Base-by-base conservation (phyloP, 768 basidiomycete genomes). In the Lactifluus piperatus region DNA sequence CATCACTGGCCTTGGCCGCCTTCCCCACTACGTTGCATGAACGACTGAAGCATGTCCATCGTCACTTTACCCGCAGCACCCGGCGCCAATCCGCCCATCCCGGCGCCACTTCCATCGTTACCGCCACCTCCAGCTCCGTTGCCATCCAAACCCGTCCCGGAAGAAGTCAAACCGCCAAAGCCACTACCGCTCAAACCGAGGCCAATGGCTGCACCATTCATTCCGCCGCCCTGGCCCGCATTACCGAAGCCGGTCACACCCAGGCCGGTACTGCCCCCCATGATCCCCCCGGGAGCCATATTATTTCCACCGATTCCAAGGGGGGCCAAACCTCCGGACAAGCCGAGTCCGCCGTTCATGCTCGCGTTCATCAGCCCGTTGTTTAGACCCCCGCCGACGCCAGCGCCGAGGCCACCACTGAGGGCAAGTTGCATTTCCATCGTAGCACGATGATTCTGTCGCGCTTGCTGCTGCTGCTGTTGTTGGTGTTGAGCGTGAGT, bases 1-100 rank as follows among this genome's bases (percentile, higher is more conserved):
- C 30, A 3, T 55, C 53, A 50, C 36, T 55, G 27, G 2, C 61
- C 56, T 41, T 54, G 61, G 39, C 64, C 57, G 18, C 49, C 62
- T 29, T 57, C 58, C 36, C 55, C 62, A 27, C 30, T 63, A 5
- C 64, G 62, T 20, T 63, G 54, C 54, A 65, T 24, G n/a, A 58
- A 65, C 24, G 62, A 62, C 24, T 63, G 62, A 5, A 51, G 43
- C 64, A 63, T 58, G 20, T 54, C 64, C 36, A 34, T 9, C 36
- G 64, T 56, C 27, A 63, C 56, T 20, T 24, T 39, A 8, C 51
- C 51, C 14, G 56, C 9, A 4, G 52, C 14, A 6, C 53, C 53
- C 13, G 37, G 41, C 8, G 13, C 39, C 41, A 57, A 24, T n/a
- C 56, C 58, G 9, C 37, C 54, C 46, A 55, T 44, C 29, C 46